Percentiles rank a stretch among this genome's conserved stretches.
Conservation (phyloP, 2,329 filamentous ascomycete genomes). For the Tolypocladium tropicale region DNA sequence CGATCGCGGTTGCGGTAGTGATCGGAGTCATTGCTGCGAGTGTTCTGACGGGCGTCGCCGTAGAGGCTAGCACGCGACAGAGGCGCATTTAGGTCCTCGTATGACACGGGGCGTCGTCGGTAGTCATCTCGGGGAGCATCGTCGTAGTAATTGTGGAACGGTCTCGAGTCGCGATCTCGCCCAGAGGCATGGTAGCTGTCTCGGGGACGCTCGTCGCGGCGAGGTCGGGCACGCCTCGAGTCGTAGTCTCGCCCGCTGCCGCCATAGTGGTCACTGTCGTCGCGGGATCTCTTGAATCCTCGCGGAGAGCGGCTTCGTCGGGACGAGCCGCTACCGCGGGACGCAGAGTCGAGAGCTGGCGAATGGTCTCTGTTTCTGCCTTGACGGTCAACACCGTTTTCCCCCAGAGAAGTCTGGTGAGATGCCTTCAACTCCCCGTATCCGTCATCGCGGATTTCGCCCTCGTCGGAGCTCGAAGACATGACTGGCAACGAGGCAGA, state of each 20-base stretch:
- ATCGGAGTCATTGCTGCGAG: slow-evolving; percentile 15
- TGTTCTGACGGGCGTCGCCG: neutral
- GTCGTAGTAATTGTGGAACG: slow-evolving; percentile 1
- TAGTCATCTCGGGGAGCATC: neutral
- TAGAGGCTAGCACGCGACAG: neutral
- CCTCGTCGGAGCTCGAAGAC: slow-evolving; percentile 65
- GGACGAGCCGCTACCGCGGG: slow-evolving; percentile 29
- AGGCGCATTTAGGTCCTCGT: slow-evolving; percentile 2
- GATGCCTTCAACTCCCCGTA: slow-evolving; percentile 67
- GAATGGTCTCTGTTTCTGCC: slow-evolving; percentile 65
- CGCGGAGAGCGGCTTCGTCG: slow-evolving; percentile 50
- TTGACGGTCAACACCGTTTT: slow-evolving; percentile 84
- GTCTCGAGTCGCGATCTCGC: slow-evolving; percentile 12
- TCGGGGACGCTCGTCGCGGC: slow-evolving; percentile 47
- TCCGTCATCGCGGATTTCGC: slow-evolving; percentile 72
- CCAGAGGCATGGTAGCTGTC: slow-evolving; percentile 28
- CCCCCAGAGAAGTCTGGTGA: slow-evolving; percentile 62
- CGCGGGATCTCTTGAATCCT: slow-evolving; percentile 56
- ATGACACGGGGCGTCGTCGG: slow-evolving; percentile 1
- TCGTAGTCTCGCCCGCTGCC: slow-evolving; percentile 38
- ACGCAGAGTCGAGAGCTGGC: slow-evolving; percentile 38
- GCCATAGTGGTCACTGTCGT: slow-evolving; percentile 48
- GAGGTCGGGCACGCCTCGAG: slow-evolving; percentile 47
- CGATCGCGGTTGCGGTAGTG: slow-evolving; percentile 32
- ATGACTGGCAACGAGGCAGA: slow-evolving; percentile 13